phyloP scores from a whole-genome alignment of 371 early-diverging fungal species.

The Mucor lusitanicus region DNA sequence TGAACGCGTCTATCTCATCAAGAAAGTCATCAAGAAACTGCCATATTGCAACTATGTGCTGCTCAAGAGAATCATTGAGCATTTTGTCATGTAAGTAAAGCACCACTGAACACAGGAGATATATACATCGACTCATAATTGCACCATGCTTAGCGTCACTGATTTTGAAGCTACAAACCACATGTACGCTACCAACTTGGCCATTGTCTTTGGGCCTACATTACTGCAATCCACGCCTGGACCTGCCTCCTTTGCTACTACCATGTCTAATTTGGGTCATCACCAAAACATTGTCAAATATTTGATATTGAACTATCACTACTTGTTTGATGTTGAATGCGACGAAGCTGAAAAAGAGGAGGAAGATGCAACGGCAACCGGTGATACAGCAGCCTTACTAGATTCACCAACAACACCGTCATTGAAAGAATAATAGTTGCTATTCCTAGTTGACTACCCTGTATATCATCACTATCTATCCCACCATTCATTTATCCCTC shows the following conservation, averaged over 20 bases:
- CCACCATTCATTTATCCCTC: not conserved
- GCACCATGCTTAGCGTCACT: conserved; percentile 60
- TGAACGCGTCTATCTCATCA: conserved; percentile 76
- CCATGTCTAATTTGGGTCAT: conserved; percentile 84
- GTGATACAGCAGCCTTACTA: not conserved
- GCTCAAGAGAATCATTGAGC: conserved; percentile 75
- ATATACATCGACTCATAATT: not conserved
- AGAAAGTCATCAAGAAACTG: conserved; percentile 69
- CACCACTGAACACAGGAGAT: not conserved
- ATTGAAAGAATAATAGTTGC: not conserved
- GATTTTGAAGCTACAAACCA: conserved; percentile 83
- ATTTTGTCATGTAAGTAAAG: conserved; percentile 64
- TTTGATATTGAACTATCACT: conserved; percentile 81
- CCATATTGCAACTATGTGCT: conserved; percentile 71
- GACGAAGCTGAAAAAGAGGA: conserved; percentile 40
- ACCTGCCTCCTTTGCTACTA: conserved; percentile 68
- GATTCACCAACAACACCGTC: not conserved
- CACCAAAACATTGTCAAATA: conserved; percentile 81
- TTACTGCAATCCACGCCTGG: conserved; percentile 76
- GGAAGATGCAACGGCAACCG: not conserved
- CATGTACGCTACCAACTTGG: conserved; percentile 86
- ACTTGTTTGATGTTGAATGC: conserved; percentile 80
- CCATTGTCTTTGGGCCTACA: conserved; percentile 87
- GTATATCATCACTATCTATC: not conserved
- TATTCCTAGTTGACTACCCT: not conserved